phyloP scores from a whole-genome alignment of 306 rosid species.

The Sicyos baderoa region DNA sequence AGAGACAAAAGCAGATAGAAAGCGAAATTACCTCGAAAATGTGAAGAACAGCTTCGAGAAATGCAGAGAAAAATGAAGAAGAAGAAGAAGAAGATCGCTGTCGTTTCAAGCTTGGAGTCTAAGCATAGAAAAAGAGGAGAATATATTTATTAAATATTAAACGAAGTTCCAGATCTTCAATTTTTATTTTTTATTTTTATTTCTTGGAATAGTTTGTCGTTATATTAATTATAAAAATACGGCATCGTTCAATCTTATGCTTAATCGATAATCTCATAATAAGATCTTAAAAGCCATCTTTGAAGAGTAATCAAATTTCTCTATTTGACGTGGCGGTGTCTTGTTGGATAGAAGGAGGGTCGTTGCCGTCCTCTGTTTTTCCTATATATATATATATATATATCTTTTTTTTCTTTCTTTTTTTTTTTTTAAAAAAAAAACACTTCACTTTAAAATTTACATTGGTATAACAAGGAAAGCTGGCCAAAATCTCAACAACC shows the following conservation, averaged over 20 bases:
- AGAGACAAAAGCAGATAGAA: not conserved
- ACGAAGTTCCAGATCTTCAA: not conserved
- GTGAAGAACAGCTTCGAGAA: constrained; percentile 25
- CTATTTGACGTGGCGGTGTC: constrained; percentile 10
- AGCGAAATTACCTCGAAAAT: constrained; percentile 27
- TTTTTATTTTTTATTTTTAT: not conserved
- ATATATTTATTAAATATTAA: not conserved
- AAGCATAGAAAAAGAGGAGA: not conserved
- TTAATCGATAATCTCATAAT: not conserved
- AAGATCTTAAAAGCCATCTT: not conserved
- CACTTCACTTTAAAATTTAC: too few relatives aligned
- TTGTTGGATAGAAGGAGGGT: not conserved
- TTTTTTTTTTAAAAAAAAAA: too few relatives aligned
- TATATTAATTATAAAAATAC: not conserved
- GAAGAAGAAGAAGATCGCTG: constrained; percentile 23
- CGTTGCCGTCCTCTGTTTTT: not conserved
- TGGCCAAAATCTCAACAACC: too few relatives aligned
- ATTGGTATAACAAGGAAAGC: too few relatives aligned
- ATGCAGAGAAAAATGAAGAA: constrained; percentile 27
- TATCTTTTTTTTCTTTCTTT: too few relatives aligned
- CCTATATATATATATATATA: too few relatives aligned
- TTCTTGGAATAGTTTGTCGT: not conserved
- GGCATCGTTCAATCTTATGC: not conserved
- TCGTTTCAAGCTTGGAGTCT: constrained; percentile 21
- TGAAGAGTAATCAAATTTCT: not conserved